Base-by-base conservation (phyloP, 1,284 basidiomycete genomes). In the Coniferiporia sulphurascens region DNA sequence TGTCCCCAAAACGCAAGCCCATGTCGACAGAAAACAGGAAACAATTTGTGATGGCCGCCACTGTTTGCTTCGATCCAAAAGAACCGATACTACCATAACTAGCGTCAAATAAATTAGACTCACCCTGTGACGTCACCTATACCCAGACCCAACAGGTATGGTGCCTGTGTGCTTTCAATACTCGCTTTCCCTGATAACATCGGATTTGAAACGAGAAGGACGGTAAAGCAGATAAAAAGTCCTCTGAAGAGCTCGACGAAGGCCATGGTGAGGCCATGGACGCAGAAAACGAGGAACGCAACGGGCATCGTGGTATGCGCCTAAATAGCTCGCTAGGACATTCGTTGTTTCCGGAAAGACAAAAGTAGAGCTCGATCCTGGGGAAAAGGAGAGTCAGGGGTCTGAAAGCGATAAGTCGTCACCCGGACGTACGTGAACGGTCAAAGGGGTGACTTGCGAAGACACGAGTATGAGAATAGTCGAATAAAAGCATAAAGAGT, bases 81-180 rank as follows among this genome's bases (percentile, higher is more conserved):
- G 46, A 4, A 44, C n/a, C 38, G 12, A 54, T 34, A 36, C 38
- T 13, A 44, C 27, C 54, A 32, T 27, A 36, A 46, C 22, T 12
- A 44, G 27, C 10, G n/a, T 4, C 45, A 45, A 15, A 43, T 35
- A 56, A 32, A 36, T 52, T 10, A 10, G 38, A 68, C 66, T 64
- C 76, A 86, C 78, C 91, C 89, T 55, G 89, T 92, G 63, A 92
- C 81, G 66, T 93, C 90, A 27, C 81, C 89, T 65, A 85, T 83
- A 59, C 64, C 64, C 9, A 64, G 34, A 15, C 64, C 64, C 15
- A 65, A 51, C 12, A 65, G 45, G 43, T 65, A 65, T 52, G 64
- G 60, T 38, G 54, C 64, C 34, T 52, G 46, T 6, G 27, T 55
- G 17, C 32, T 27, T 34, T 21, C 43, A 17, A 46, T 46, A 49